Conservation (phyloP, 2,329 filamentous ascomycete species). For the Amesomyces nigricolor region DNA sequence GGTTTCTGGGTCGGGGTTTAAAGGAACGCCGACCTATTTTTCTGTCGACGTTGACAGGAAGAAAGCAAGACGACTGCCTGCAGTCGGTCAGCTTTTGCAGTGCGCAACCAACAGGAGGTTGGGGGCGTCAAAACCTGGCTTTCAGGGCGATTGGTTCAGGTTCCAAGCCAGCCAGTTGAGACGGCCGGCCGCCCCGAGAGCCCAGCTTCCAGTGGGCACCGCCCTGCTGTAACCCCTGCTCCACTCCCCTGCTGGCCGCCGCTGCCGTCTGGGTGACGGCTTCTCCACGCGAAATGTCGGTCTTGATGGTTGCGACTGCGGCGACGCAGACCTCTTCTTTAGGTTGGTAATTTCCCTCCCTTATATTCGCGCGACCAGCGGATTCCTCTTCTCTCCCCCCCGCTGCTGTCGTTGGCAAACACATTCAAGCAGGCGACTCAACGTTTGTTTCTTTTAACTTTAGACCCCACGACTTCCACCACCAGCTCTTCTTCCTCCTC, state of each 20-base stretch:
- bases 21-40: not conserved
- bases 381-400: conserved; percentile 8
- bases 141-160: not conserved
- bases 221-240: not conserved
- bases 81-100: conserved; percentile 11
- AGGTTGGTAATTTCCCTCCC: conserved; percentile 29
- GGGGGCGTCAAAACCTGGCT: conserved; percentile 1
- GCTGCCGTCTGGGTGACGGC: conserved; percentile 4
- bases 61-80: conserved; percentile 11
- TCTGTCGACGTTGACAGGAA: not conserved
- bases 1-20: not conserved
- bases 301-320: conserved; percentile 29
- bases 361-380: conserved; percentile 21
- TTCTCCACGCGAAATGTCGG: conserved; percentile 26
- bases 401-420: conserved; percentile 3
- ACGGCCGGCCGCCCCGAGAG: conserved; percentile 1
- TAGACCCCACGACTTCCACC: conserved; percentile 17
- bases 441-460: conserved; percentile 16
- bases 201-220: conserved; percentile 13
- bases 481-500: conserved; percentile 37
- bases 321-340: conserved; percentile 28
- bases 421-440: conserved; percentile 13
- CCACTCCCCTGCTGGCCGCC: not conserved
- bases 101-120: not conserved
- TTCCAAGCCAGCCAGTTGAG: not conserved